A percentile compares a stretch with the other conserved stretches of the same genome.
phyloP scores from a whole-genome alignment of 164 flowering plant genomes.

The Houttuynia cordata region DNA sequence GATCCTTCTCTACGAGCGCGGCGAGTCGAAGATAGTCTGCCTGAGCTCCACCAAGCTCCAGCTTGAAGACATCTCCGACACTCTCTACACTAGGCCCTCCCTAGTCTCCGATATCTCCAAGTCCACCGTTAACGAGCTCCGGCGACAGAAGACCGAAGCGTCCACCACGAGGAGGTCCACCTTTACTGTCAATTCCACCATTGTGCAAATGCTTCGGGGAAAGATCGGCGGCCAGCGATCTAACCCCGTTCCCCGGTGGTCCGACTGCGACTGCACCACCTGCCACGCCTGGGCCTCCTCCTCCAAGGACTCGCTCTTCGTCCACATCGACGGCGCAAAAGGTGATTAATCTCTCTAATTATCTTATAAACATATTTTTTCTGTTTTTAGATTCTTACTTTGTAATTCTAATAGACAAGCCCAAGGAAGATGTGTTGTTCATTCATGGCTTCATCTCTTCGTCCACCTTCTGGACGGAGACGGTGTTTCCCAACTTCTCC shows the following conservation, averaged over 20 bases:
- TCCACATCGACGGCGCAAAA: constrained; percentile 39
- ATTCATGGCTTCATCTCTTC: constrained; percentile 95
- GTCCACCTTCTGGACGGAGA: constrained; percentile 86
- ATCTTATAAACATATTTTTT: no score
- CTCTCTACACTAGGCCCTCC: constrained; percentile 66
- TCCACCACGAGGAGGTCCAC: constrained; percentile 20
- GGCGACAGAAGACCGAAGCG: constrained; percentile 19
- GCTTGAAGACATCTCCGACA: constrained; percentile 86
- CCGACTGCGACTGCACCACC: constrained; percentile 70
- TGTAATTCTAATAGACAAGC: constrained; percentile 13
- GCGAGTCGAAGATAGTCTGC: constrained; percentile 47
- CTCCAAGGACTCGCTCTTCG: constrained; percentile 48
- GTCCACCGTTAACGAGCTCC: constrained; percentile 36
- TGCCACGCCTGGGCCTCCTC: constrained; percentile 65
- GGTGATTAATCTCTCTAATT: no score
- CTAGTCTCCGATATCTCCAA: constrained; percentile 53
- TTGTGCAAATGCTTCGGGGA: constrained; percentile 75
- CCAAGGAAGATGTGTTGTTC: constrained; percentile 68
- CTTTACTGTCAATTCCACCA: constrained; percentile 54
- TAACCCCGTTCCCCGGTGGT: constrained; percentile 69
- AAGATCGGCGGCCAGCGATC: constrained; percentile 39
- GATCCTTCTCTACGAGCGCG: constrained; percentile 70
- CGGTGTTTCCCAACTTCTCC: constrained; percentile 77
- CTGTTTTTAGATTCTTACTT: neutral
- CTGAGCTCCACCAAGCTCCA: constrained; percentile 47